Percentiles rank a stretch among this genome's conserved stretches.
Evolutionary conservation across 805 yeast species (phyloP).

Genomic region (Wickerhamiella vanderwaltii): DNA sequence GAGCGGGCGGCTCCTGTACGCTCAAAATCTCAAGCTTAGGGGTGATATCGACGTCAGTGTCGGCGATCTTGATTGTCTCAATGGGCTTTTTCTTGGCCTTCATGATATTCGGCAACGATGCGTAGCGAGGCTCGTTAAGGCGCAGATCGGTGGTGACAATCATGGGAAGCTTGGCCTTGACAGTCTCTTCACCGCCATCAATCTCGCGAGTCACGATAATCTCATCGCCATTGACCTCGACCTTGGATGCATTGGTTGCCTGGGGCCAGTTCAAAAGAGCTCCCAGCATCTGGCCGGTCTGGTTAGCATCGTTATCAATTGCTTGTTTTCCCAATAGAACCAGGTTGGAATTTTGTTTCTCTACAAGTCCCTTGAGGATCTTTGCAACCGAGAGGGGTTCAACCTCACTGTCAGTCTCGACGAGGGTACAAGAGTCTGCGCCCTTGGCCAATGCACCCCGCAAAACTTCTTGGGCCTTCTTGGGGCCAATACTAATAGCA

Average conservation of each 20-base stretch:
- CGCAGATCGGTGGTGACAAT: conserved; percentile 88
- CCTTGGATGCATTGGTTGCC: conserved; percentile 87
- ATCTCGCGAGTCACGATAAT: conserved; percentile 78
- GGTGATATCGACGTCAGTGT: conserved; percentile 53
- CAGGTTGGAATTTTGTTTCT: conserved; percentile 58
- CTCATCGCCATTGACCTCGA: conserved; percentile 40
- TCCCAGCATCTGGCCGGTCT: conserved; percentile 94
- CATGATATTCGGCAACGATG: conserved; percentile 93
- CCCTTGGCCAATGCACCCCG: conserved; percentile 92
- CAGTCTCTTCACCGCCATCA: conserved; percentile 87
- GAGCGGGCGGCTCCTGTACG: conserved; percentile 75
- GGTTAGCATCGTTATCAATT: conserved; percentile 88
- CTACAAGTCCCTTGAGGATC: conserved; percentile 59
- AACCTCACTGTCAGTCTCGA: conserved; percentile 53
- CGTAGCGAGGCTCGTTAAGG: conserved; percentile 89
- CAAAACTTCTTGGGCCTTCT: conserved; percentile 76
- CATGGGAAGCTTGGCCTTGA: conserved; percentile 67
- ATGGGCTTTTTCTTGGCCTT: conserved; percentile 96
- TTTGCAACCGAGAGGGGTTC: conserved; percentile 90
- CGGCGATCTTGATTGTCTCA: conserved; percentile 49
- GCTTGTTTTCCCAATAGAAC: conserved; percentile 92
- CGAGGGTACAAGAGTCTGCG: conserved; percentile 70
- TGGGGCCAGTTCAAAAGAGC: conserved; percentile 93
- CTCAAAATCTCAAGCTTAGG: conserved; percentile 55
- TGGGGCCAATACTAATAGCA: conserved; percentile 82